Conservation (phyloP, 495 filamentous ascomycete genomes). For the Tetracladium setigerum region DNA sequence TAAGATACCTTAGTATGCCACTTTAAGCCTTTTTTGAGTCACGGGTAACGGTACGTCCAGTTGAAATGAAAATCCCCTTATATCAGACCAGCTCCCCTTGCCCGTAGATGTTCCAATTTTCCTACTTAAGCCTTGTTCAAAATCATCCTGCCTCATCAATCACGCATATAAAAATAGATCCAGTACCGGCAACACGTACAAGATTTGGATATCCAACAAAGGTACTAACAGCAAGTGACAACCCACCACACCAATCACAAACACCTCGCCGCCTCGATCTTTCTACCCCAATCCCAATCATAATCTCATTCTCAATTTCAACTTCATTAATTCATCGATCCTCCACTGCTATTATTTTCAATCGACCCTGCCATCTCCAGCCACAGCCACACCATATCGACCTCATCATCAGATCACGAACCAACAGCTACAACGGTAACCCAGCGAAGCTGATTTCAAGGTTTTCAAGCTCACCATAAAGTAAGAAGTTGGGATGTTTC, state of each 20-base stretch:
- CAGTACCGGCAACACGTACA: slow-evolving; percentile 8
- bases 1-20: slow-evolving; percentile 2
- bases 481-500: neutral
- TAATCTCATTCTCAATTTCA: no score
- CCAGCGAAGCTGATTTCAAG: slow-evolving; percentile 4
- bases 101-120: slow-evolving; percentile 3
- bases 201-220: slow-evolving; percentile 4
- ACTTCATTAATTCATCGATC: no score
- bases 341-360: no score
- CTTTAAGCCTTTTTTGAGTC: no score
- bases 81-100: slow-evolving; percentile 4
- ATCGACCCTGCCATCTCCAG: no score
- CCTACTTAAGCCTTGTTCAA: slow-evolving; percentile 1
- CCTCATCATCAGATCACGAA: neutral
- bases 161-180: neutral
- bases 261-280: no score
- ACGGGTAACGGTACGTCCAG: slow-evolving; percentile 5
- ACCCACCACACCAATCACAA: no score
- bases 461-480: slow-evolving; percentile 2
- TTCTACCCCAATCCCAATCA: no score
- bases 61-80: slow-evolving; percentile 6
- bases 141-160: slow-evolving; percentile 3
- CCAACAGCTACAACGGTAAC: slow-evolving; percentile 1
- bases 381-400: no score
- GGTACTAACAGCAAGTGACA: slow-evolving; percentile 5